Evolutionary conservation across 2,329 filamentous ascomycete species (phyloP), one percentile per base, ranked within the genome.

Genomic region (Parascedosporium putredinis): DNA sequence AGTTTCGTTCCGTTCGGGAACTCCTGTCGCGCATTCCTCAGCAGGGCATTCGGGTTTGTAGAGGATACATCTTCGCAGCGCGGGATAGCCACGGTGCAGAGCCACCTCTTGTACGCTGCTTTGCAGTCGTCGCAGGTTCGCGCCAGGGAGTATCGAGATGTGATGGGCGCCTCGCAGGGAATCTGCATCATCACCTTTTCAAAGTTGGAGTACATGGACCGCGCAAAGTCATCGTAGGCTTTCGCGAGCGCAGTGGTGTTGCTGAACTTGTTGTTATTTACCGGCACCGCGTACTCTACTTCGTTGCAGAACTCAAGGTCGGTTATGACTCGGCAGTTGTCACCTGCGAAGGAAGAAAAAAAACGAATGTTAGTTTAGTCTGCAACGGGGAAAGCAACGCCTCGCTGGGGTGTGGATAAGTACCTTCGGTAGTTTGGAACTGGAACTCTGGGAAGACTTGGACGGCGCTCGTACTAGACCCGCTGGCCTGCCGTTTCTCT

Each of bases 41-140:
- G 59, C 25, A 72, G 64, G 2, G 71, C 66, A 55, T 67, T 67
- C 1, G 64, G 49, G 12, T 72, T 70, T 2, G 64, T 59, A 45
- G 73, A 78, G 47, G 75, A 78, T 58, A 86, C 93, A 67, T 96
- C 91, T 60, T 88, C 84, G 69, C 93, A 98, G 25, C 90, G 86
- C 1, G 93, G 93, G 54, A 98, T 93, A 14, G 82, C 85, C 24
- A 97, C 89, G 22, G 88, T 86, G 69, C 93, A 98, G 18, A 98
- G 81, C 93, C 93, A 98, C 60, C 82, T 74, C 64, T 94, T 96
- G 75, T 98, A 98, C 7, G 88, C 88, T 1, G 63, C 60, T 14
- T 73, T 78, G 66, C 93, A 98, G 64, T 94, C 78, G 40, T 71
- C 65, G 70, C 93, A 98, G 56, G 67, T 78, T 38, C 82, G 79